Conservation (phyloP, 306 rosid species). For the Quercus gilva region DNA sequence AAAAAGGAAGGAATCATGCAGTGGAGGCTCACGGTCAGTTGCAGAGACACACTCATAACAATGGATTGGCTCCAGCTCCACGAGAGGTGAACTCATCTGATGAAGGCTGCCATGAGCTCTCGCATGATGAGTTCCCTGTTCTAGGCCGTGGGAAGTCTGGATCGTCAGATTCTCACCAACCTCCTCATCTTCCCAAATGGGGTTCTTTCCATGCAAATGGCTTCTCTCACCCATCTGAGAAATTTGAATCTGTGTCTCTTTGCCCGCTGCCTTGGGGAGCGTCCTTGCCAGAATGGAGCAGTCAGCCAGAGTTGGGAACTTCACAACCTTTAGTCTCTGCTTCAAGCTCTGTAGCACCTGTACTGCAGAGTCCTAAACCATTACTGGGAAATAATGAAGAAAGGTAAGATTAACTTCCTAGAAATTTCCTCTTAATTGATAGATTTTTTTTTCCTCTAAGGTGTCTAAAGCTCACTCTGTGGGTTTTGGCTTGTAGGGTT, state of each 20-base stretch:
- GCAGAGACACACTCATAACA: conserved; percentile 35
- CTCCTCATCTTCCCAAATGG: conserved; percentile 42
- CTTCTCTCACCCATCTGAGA: conserved; percentile 37
- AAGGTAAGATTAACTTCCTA: conserved; percentile 44
- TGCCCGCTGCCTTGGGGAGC: conserved; percentile 42
- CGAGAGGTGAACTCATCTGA: conserved; percentile 33
- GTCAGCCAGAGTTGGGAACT: conserved; percentile 29
- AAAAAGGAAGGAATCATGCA: conserved; percentile 53
- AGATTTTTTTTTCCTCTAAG: conserved; percentile 35
- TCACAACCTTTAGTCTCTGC: conserved; percentile 29
- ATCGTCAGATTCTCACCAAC: conserved; percentile 40
- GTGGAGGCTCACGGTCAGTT: conserved; percentile 37
- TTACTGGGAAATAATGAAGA: conserved; percentile 30
- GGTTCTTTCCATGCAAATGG: conserved; percentile 37
- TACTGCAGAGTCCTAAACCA: conserved; percentile 28
- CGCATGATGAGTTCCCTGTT: conserved; percentile 52
- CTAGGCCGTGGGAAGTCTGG: conserved; percentile 37
- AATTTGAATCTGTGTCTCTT: conserved; percentile 45
- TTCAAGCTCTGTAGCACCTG: conserved; percentile 24
- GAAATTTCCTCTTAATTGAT: conserved; percentile 20
- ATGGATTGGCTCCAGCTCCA: conserved; percentile 39
- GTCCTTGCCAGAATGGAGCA: conserved; percentile 35
- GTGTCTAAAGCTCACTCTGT: conserved; percentile 5
- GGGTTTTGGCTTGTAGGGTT: conserved; percentile 21
- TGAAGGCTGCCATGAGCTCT: conserved; percentile 42